Base-by-base conservation (phyloP, 106 monocot genomes). In the Allium sativum region DNA sequence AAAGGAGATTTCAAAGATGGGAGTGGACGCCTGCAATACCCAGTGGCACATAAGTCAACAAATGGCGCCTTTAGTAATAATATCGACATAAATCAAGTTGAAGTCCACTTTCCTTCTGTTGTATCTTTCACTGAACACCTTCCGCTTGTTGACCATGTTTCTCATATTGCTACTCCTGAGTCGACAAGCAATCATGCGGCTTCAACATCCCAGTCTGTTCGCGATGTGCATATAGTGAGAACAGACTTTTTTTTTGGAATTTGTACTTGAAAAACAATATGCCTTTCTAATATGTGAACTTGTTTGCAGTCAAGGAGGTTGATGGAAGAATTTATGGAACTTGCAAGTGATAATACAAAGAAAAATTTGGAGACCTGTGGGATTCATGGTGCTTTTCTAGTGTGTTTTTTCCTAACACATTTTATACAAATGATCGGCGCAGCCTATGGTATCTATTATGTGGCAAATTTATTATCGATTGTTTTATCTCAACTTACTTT, bases 331-430 rank as follows among this genome's bases (percentile, higher is more conserved):
- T 96, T 96, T 56, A 80, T 90, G 73, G 87, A 78, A 56, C 95
- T 90, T 73, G 90, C 95, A 16, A 84, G 73, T 72, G 74, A 54
- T 15, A 96, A 96, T 70, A 96, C 95, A 15, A 65, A 77, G 62
- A 79, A 81, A 10, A 72, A 96, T 67, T 68, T 90, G 40, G 95
- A 96, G 79, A 96, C 95, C 64, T 96, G 95, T 65, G 95, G 87
- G 18, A 69, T 90, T 68, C 90, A 90, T 69, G 90, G 90, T 65
- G 95, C 90, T 69, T 96, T 68, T 64, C 76, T 87, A 54, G 95
- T 96, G 84, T 80, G 89, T 56, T 61, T n/a, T n/a, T 31, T 31
- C 1, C 31, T 31, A 31, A 31, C 5, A 31, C 4, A 31, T 31
- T 31, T 31, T 31, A 31, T 31, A 31, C 31, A 31, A 31, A 31